Base-by-base conservation (phyloP, 257 asterid genomes). In the Ligustrum vulgare region DNA sequence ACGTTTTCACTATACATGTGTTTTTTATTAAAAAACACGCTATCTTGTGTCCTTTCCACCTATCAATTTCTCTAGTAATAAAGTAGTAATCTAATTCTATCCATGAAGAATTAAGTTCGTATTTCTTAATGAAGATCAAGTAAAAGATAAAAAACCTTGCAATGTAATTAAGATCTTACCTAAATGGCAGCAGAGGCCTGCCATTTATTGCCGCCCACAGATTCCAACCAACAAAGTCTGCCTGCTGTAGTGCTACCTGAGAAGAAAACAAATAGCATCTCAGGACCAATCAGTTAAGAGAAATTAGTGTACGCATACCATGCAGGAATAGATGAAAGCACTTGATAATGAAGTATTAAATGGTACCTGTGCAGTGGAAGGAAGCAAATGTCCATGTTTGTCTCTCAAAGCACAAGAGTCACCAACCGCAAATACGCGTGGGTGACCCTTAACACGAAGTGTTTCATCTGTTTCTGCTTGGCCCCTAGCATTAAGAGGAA, bases 391-490 rank as follows among this genome's bases (percentile, higher is more conserved):
- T 63, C 97, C 99, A 5, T 79, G 83, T 65, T 77, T 74, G 80
- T 89, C 97, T 76, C 92, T 88, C 56, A 88, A 84, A 73, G 98
- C 89, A 77, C 98, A 89, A 77, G 96, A 89, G 86, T 94, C 99
- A 3, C 99, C 99, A 62, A 94, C 80, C 2, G 98, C 99, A 88
- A 94, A 94, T 79, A 89, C 87, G 37, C 96, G 96, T 36, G 96
- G 91, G 80, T 94, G 98, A 64, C 99, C 99, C 87, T 87, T 91
- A 62, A 94, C 97, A 56, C 81, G 96, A 35, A 92, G 97, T 69
- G 98, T 94, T 87, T 94, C 98, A 84, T 94, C 99, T 77, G 97
- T 94, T 88, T 94, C 99, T 58, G 88, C 96, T 80, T 92, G 99
- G 45, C 99, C 98, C 80, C 93, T 88, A 74, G 88, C 91, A 77